These are phyloP conservation scores for Boletus rufocinnamomeus DNA, from an alignment of 768 basidiomycete genomes.

Conservation along the genomic window DNA sequence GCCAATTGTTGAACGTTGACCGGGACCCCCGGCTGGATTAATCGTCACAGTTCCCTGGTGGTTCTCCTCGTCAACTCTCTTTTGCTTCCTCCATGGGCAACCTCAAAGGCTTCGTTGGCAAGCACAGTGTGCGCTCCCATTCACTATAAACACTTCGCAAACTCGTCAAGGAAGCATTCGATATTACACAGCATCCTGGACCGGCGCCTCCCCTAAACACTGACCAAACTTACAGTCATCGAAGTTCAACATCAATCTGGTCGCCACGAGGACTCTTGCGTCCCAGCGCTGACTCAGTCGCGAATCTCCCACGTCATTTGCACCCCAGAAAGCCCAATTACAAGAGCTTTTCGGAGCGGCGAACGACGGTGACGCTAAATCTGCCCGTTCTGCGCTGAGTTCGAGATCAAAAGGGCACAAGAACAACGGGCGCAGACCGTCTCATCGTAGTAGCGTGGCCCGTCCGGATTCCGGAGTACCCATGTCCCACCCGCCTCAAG, in stretches of 20 bases:
- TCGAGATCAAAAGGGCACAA: conserved; percentile 32
- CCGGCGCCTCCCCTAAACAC: conserved; percentile 31
- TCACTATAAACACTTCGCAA: conserved; percentile 2
- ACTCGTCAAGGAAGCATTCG: conserved; percentile 24
- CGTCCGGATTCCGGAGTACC: conserved; percentile 66
- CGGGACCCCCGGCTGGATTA: too few relatives aligned
- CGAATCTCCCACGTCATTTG: conserved; percentile 25
- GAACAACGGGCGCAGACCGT: conserved; percentile 16
- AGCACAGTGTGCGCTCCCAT: conserved; percentile 8
- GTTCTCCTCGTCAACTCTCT: conserved; percentile 26
- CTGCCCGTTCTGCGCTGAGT: conserved; percentile 27
- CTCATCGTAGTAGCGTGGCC: conserved; percentile 50
- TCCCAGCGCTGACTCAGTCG: conserved; percentile 5
- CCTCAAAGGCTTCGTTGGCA: conserved; percentile 31
- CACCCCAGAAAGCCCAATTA: conserved; percentile 14
- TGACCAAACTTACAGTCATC: conserved; percentile 16
- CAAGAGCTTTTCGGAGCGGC: conserved; percentile 18
- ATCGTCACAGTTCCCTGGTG: too few relatives aligned
- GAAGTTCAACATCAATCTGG: conserved; percentile 19
- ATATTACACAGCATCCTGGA: conserved; percentile 34
- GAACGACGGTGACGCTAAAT: conserved; percentile 31
- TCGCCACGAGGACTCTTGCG: conserved; percentile 25
- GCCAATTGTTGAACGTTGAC: too few relatives aligned
- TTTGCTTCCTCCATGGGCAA: conserved; percentile 36
- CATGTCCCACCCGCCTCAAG: conserved; percentile 59